Base-by-base conservation (phyloP, 2,329 filamentous ascomycete species). In the Ceratocystis variospora region DNA sequence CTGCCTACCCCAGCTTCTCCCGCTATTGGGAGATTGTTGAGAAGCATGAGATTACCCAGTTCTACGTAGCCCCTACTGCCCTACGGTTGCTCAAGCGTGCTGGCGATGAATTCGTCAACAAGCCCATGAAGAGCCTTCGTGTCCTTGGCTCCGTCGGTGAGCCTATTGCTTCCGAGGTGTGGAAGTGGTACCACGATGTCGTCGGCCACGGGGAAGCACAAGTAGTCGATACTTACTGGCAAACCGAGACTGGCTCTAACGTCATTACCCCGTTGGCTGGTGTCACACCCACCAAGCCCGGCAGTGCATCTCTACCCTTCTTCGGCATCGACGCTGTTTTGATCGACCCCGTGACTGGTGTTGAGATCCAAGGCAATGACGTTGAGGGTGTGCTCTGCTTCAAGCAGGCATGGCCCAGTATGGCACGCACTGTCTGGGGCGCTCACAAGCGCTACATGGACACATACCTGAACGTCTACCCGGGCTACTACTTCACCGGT, bases 371-470 rank as follows among this genome's bases (percentile, higher is more conserved):
- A 72, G 94, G 94, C 68, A 97, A 97, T 76, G 91, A 97, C 75
- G 93, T 97, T 67, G 94, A 99, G 79, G 94, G 94, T 75, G 93
- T 97, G 37, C 80, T 99, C 68, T 91, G 90, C 63, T 96, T 99
- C 81, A 97, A 96, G 83, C 90, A 97, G 79, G 81, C 94, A 66
- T 99, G 94, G 94, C 94, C 94, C 28, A 96, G 90, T 76, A 97
- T 99, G 92, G 90, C 93, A 64, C 89, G 94, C 70, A 99, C 94
- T 31, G 93, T 99, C 70, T 99, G 91, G 86, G 93, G 93, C 71
- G 91, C 92, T 48, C 94, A 99, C 81, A 94, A 95, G 84, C 86
- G 94, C 74, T 99, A 96, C 77, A 93, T 96, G 90, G 93, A 99
- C 72, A 97, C 94, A 10, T 99, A 99, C 77, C 78, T 99, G 72